Evolutionary conservation across 2,329 filamentous ascomycete species (phyloP).

Genomic region (Pseudogymnoascus sp.): DNA sequence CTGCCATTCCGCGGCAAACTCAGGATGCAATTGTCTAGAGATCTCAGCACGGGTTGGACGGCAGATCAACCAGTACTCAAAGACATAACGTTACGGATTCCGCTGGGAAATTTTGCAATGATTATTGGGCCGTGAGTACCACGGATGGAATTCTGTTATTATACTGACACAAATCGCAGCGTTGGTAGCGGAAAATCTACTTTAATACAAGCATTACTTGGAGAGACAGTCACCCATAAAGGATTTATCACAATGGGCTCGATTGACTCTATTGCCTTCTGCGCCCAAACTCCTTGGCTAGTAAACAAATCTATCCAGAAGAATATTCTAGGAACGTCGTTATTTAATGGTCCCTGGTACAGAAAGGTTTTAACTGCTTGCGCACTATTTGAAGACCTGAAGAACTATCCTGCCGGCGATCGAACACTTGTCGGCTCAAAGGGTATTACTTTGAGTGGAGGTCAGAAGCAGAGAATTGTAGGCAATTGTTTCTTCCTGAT

Average conservation of each 20-base stretch:
- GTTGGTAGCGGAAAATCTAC: constrained; percentile 27
- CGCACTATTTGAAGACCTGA: constrained; percentile 19
- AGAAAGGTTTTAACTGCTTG: constrained; percentile 20
- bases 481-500: neutral
- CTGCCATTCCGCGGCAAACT: neutral
- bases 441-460: constrained; percentile 26
- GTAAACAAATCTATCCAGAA: constrained; percentile 33
- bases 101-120: constrained; percentile 15
- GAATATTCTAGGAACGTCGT: constrained; percentile 30
- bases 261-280: constrained; percentile 29
- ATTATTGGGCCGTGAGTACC: constrained; percentile 21
- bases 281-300: constrained; percentile 37
- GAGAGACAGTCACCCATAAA: constrained; percentile 14
- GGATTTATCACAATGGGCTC: constrained; percentile 14
- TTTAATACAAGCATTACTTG: constrained; percentile 23
- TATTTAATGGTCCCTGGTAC: constrained; percentile 24
- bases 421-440: constrained; percentile 23
- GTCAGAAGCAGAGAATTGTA: constrained; percentile 21
- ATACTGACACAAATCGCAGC: neutral
- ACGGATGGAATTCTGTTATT: neutral
- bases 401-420: constrained; percentile 22
- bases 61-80: constrained; percentile 9
- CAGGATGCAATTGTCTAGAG: neutral
- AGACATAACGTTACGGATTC: constrained; percentile 14
- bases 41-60: constrained; percentile 9